phyloP scores from a whole-genome alignment of 2,329 filamentous ascomycete species.

The Dactylellina drechsleri region DNA sequence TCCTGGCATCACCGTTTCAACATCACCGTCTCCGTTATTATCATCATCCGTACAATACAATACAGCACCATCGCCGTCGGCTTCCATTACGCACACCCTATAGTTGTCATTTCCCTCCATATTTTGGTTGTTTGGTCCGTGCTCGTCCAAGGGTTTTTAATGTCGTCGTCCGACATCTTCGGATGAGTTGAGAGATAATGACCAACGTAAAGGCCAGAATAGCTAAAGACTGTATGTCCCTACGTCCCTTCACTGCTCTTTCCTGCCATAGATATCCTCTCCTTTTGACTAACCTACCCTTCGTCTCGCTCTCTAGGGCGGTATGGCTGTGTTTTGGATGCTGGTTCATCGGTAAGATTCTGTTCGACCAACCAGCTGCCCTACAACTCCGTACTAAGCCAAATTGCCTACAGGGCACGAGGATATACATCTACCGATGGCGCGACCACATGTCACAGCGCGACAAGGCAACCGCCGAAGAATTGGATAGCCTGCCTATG shows the following conservation, averaged over 20 bases:
- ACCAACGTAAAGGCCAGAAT: conserved; percentile 16
- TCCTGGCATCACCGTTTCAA: neutral
- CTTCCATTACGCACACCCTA: neutral
- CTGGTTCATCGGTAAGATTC: conserved; percentile 80
- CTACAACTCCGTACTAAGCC: neutral
- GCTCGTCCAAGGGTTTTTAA: neutral
- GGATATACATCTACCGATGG: conserved; percentile 95
- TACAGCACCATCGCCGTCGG: neutral
- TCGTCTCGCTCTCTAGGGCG: conserved; percentile 17
- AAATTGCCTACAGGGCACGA: conserved; percentile 71
- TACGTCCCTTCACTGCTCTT: neutral
- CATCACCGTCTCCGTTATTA: neutral
- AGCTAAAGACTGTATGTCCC: conserved; percentile 28
- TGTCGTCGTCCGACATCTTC: conserved; percentile 1
- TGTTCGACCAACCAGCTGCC: conserved; percentile 13
- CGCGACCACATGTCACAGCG: conserved; percentile 76
- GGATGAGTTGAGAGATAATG: conserved; percentile 17
- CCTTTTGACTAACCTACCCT: neutral
- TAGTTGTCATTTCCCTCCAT: too few relatives aligned
- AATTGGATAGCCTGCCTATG: conserved; percentile 77
- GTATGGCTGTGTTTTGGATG: conserved; percentile 96
- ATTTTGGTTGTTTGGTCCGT: too few relatives aligned
- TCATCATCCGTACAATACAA: too few relatives aligned
- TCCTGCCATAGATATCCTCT: neutral
- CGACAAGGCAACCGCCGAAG: conserved; percentile 69